Evolutionary conservation across 2,329 filamentous ascomycete genomes (phyloP).

Genomic region (Colletotrichum phormii): DNA sequence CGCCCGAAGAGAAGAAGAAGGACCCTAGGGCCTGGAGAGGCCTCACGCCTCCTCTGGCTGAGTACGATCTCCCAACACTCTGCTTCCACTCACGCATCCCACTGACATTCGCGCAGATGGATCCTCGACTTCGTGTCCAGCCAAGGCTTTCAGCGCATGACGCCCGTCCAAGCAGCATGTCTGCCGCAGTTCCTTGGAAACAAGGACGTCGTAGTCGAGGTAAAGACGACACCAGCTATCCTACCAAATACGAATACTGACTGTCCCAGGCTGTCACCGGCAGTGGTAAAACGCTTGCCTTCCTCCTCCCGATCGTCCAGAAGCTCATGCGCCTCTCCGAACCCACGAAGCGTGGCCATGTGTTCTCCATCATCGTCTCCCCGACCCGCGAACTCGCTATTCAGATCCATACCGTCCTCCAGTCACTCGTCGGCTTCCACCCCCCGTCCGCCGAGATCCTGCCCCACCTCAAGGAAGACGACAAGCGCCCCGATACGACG

Average conservation of each 20-base stretch:
- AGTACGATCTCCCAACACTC: conserved; percentile 30
- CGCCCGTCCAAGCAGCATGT: conserved; percentile 92
- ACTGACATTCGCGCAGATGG: conserved; percentile 83
- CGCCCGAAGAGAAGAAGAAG: conserved; percentile 53
- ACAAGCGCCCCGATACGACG: conserved; percentile 62
- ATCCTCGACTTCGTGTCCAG: conserved; percentile 83
- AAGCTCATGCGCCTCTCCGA: conserved; percentile 83
- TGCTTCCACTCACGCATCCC: conserved; percentile 71
- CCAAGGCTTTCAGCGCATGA: conserved; percentile 90
- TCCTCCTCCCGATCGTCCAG: conserved; percentile 81
- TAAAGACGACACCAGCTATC: conserved; percentile 40
- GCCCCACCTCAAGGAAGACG: conserved; percentile 63
- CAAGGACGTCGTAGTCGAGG: conserved; percentile 93
- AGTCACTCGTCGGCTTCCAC: conserved; percentile 85
- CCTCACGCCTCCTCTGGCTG: conserved; percentile 52
- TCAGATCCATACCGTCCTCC: conserved; percentile 87
- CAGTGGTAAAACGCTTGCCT: conserved; percentile 90
- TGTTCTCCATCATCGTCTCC: conserved; percentile 91
- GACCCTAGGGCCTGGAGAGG: conserved; percentile 60
- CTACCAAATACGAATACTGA: conserved; percentile 19
- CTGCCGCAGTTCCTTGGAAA: conserved; percentile 90
- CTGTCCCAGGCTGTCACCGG: conserved; percentile 80
- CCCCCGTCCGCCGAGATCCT: conserved; percentile 77
- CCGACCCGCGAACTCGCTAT: conserved; percentile 92
- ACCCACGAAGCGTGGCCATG: conserved; percentile 87